Base-by-base conservation (phyloP, 352 stramenopile species). In the Chrysophaeum taylorii region DNA sequence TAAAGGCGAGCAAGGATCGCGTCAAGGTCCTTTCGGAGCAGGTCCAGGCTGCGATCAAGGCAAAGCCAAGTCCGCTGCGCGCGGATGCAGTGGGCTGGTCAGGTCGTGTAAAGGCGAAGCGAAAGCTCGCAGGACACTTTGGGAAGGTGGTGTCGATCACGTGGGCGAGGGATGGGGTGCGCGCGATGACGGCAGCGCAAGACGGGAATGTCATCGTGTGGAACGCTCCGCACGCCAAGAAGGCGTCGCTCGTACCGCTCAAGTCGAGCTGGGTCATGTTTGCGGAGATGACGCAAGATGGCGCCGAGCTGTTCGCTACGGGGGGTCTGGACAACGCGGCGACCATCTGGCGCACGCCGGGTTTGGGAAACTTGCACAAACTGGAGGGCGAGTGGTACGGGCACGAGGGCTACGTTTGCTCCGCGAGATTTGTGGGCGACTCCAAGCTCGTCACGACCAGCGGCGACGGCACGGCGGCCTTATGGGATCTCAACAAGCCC, bases 141-240 rank as follows among this genome's bases (percentile, higher is more conserved):
- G n/a, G n/a, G 16, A 61, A 61, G 50, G 50, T 61, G 18, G 50
- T 61, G 12, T 33, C 18, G 27, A 33, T 64, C 12, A 39, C 29
- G 29, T 64, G 53, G 53, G 9, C 23, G 12, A 4, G 7, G 9
- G 53, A 64, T 33, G 37, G 27, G 15, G 12, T 23, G 7, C 7
- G 53, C 15, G 7, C n/a, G 15, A 23, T 41, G 53, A 64, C 53
- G 15, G 16, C 53, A 5, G 16, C 15, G 4, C 53, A 64, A 33
- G 53, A 64, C 53, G 53, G 53, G 27, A 64, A 64, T 33, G 53
- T 38, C 29, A 64, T 64, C 33, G 41, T 38, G 16, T 64, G 53
- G 53, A 16, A 64, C 53, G 12, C 15, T 5, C 53, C 9, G 53
- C n/a, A 7, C 38, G 1, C 50, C 23, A 37, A n/a, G 38, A 62